Evolutionary conservation across 805 yeast genomes (phyloP), one percentile per base, ranked within the genome.

Genomic region (Komagataella phaffii): DNA sequence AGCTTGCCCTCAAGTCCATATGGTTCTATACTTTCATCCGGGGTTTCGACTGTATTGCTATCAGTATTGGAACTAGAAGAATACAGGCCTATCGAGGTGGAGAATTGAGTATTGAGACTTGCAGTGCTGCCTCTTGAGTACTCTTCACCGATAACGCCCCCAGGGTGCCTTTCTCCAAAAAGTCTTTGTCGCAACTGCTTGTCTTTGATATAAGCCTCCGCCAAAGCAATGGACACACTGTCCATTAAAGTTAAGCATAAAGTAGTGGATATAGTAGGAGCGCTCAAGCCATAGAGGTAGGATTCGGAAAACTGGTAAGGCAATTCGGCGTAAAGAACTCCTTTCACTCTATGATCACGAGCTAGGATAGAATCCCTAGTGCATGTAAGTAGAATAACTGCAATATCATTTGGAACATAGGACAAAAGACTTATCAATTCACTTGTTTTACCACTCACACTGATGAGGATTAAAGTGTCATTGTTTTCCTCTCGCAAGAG

Each of bases 241-340:
- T 89, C 96, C 7, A 93, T 83, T 46, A 88, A 67, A 0, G 86
- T 80, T 49, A 88, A 67, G 53, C 89, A 77, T 24, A 89, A 69
- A 0, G 95, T 85, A 1, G 95, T 83, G 4, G 95, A 80, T 3
- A 88, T 77, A 0, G 96, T 88, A 1, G 96, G 96, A 0, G 96
- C 96, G 7, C 89, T 84, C 24, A 88, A 64, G 0, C 96, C 96
- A 59, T 85, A 86, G 3, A 85, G 68, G 12, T 74, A 64, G 17
- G 74, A 72, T 55, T 88, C 96, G 24, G 75, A 69, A 53, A 81
- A 71, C 44, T 70, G 65, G 1, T 67, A 56, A 0, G 90, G 88
- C 17, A 85, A 63, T 49, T 80, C 83, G 1, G 88, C 88, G 50
- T 75, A 76, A 10, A 86, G 61, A 23, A 86, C 63, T 1, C 83